phyloP scores from a whole-genome alignment of 2,329 filamentous ascomycete genomes.

The Calonectria henricotiae region DNA sequence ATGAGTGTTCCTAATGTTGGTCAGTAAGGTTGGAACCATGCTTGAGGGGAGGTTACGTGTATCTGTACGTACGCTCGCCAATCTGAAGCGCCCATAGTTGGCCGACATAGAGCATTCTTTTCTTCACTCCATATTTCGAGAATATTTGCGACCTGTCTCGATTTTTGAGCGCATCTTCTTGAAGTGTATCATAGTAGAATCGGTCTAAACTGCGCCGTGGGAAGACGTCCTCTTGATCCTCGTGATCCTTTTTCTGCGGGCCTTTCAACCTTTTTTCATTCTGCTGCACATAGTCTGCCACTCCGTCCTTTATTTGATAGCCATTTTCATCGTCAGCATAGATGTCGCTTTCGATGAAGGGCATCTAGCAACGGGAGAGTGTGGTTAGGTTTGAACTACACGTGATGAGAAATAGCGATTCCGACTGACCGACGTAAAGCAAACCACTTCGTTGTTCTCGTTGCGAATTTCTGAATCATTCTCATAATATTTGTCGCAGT shows the following conservation, averaged over 20 bases:
- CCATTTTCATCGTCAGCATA: not conserved
- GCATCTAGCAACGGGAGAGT: not conserved
- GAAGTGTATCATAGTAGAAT: conserved; percentile 3
- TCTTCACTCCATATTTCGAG: not conserved
- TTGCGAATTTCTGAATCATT: not conserved
- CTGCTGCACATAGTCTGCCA: too few species aligned
- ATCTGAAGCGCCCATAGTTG: conserved; percentile 16
- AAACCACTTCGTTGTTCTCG: not conserved
- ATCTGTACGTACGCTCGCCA: not conserved
- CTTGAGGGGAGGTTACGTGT: too few species aligned
- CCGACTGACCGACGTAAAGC: not conserved
- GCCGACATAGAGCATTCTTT: not conserved
- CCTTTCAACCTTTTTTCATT: too few species aligned
- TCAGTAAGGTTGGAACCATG: not conserved
- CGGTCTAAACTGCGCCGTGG: conserved; percentile 3
- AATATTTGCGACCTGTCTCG: conserved; percentile 8
- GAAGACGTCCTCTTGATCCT: not conserved
- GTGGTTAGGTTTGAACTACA: not conserved
- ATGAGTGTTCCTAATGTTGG: not conserved
- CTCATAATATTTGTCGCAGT: not conserved
- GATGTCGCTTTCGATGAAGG: conserved; percentile 10
- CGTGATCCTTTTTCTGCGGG: not conserved
- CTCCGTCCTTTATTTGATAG: too few species aligned
- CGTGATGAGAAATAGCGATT: too few species aligned
- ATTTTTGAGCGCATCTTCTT: not conserved